Base-by-base conservation (phyloP, 768 basidiomycete genomes). In the Hericium erinaceus region DNA sequence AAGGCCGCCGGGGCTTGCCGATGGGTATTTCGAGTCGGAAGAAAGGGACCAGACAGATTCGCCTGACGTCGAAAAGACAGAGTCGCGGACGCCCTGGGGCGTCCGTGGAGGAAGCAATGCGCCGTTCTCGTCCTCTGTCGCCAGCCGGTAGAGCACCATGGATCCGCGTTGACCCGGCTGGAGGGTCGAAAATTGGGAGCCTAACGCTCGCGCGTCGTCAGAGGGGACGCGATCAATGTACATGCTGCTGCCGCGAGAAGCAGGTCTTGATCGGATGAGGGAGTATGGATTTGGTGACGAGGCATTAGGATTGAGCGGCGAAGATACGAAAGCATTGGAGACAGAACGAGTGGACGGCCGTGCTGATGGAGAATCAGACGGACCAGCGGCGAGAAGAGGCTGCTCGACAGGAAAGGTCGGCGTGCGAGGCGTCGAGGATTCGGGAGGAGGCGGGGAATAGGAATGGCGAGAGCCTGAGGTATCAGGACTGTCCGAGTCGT, bases 131-230 rank as follows among this genome's bases (percentile, higher is more conserved):
- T 69, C 71, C 44, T 63, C 66, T 46, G 75, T 70, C 1, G 80
- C 77, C 15, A 87, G 73, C 12, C 83, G 79, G 68, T 86, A 87
- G 52, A 87, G 74, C 33, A 87, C 72, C 85, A 87, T 86, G 49
- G 81, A 82, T 0, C 81, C 80, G 51, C 77, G 73, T 12, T 24
- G 24, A 26, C 49, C 49, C 10, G 49, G 15, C 40, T 70, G 65
- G 18, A 68, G 61, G 44, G 41, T 26, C n/a, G 57, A 53, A 39
- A 54, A 64, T 60, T 63, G 71, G 56, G 67, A 66, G 16, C 72
- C 64, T 55, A 76, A 74, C 4, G 70, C 77, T 55, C 74, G 75
- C 1, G 73, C 74, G 28, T 75, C 80, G 48, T 75, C 75, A 1
- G 77, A 75, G 28, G 74, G 70, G 44, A 80, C 64, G 60, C 78